Percentiles rank a stretch among this genome's conserved stretches.
Conservation (phyloP, 768 basidiomycete genomes). For the Chalciporus sphaerocephalus region DNA sequence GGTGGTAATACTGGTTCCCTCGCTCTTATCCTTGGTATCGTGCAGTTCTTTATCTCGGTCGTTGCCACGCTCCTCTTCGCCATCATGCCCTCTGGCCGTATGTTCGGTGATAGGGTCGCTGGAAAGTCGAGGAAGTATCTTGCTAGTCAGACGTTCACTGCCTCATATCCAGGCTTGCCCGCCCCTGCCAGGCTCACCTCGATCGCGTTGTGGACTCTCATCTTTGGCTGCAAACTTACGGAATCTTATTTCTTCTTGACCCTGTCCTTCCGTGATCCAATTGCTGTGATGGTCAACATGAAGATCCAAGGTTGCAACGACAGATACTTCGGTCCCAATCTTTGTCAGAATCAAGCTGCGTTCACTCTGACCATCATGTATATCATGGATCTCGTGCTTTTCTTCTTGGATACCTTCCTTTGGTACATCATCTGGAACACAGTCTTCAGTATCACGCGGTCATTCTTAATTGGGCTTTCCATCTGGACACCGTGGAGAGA, state of each 20-base stretch:
- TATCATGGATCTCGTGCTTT: conserved; percentile 94
- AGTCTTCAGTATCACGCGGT: conserved; percentile 82
- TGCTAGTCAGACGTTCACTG: conserved; percentile 97
- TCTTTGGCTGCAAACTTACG: conserved; percentile 94
- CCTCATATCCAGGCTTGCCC: conserved; percentile 77
- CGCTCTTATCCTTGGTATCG: conserved; percentile 89
- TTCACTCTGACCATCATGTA: conserved; percentile 98
- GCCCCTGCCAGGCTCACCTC: conserved; percentile 70
- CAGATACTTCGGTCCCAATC: conserved; percentile 74
- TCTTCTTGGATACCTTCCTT: conserved; percentile 98
- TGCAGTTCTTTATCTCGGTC: conserved; percentile 93
- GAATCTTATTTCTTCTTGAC: conserved; percentile 99
- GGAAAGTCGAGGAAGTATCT: conserved; percentile 96
- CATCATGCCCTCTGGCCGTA: conserved; percentile 90
- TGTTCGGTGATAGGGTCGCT: conserved; percentile 97
- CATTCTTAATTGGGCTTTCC: conserved; percentile 86
- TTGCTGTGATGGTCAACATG: conserved; percentile 95
- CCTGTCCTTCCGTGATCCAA: conserved; percentile 88
- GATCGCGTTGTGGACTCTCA: conserved; percentile 78
- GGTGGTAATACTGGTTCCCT: conserved; percentile 62
- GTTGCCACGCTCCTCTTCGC: conserved; percentile 83
- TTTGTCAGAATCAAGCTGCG: conserved; percentile 91
- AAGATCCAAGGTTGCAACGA: conserved; percentile 88
- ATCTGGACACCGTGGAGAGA: conserved; percentile 99
- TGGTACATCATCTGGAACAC: conserved; percentile 99